phyloP scores from a whole-genome alignment of 2,329 filamentous ascomycete species.

The Sarocladium strictum region DNA sequence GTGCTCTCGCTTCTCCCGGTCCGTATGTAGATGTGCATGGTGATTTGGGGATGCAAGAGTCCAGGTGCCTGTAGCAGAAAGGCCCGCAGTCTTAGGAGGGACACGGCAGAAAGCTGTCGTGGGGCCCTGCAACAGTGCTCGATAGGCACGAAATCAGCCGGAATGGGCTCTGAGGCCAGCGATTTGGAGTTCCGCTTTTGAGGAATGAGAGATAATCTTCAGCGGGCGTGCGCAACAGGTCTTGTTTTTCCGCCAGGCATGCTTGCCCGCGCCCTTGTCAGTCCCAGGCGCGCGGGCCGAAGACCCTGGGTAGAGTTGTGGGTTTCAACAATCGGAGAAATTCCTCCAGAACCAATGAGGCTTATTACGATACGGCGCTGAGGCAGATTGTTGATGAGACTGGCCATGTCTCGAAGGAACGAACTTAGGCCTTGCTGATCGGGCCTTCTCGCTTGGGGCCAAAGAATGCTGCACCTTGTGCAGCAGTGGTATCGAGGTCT shows the following conservation, averaged over 20 bases:
- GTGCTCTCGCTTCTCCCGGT: not conserved
- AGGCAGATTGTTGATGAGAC: not conserved
- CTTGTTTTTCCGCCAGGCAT: not conserved
- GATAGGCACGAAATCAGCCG: not conserved
- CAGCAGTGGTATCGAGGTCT: no score
- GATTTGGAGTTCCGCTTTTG: not conserved
- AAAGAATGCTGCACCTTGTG: no score
- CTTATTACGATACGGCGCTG: not conserved
- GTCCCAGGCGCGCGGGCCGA: constrained; percentile 3
- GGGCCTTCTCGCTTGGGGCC: no score
- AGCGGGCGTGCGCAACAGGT: not conserved
- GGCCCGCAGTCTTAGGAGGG: not conserved
- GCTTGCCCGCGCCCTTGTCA: not conserved
- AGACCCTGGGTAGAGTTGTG: not conserved
- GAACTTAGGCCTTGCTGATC: not conserved
- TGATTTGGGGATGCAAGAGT: not conserved
- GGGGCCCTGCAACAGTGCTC: not conserved
- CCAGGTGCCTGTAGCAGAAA: not conserved
- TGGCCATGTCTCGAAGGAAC: not conserved
- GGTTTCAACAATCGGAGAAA: not conserved
- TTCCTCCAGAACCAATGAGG: constrained; percentile 1
- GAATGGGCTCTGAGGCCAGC: not conserved
- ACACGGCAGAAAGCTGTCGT: not conserved
- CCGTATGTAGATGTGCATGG: not conserved
- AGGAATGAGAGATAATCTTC: not conserved